Evolutionary conservation across 768 basidiomycete genomes (phyloP), one percentile per base, ranked within the genome.

Genomic region (Crucibulum laeve): DNA sequence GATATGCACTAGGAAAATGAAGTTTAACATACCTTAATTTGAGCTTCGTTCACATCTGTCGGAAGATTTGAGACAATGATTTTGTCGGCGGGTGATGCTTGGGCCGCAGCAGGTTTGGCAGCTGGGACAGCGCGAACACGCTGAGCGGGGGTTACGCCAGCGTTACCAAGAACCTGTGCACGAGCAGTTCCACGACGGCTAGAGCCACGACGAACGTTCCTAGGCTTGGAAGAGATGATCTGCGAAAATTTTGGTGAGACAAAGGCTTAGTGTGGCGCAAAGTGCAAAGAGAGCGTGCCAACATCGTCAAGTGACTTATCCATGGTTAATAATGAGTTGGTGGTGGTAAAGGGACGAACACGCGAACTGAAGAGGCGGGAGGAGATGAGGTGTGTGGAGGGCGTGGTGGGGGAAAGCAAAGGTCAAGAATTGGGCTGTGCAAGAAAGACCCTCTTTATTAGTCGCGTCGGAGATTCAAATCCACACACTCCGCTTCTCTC

Each of bases 1-100:
- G 22, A 8, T n/a, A 13, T 14, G 25, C 32, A 25, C n/a, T 18
- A 1, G 14, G 6, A n/a, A 1, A 36, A 24, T 28, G 19, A 19
- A 22, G 11, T 4, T 28, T 2, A 22, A 70, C 79, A 48, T 49
- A 97, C 96, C 80, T 87, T 90, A 65, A 99, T 82, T 66, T 96
- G 91, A 14, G 74, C 68, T 62, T 98, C 94, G 53, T 91, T 95
- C 42, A 99, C 95, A 58, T 99, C 95, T 5, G 63, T 59, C 24
- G 95, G 95, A 35, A 99, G 82, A 62, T 94, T 94, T 51, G 89
- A 91, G 43, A 99, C 91, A 55, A 98, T 91, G 53, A 98, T 94
- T 71, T 97, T 98, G 62, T 89, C 84, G 37, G 75, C 64, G 15
- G 73, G 48, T 8, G 74, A 54, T 25, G 71, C 69, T 25, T 72